Conservation (phyloP, 345 rosid species). For the Firmiana major region DNA sequence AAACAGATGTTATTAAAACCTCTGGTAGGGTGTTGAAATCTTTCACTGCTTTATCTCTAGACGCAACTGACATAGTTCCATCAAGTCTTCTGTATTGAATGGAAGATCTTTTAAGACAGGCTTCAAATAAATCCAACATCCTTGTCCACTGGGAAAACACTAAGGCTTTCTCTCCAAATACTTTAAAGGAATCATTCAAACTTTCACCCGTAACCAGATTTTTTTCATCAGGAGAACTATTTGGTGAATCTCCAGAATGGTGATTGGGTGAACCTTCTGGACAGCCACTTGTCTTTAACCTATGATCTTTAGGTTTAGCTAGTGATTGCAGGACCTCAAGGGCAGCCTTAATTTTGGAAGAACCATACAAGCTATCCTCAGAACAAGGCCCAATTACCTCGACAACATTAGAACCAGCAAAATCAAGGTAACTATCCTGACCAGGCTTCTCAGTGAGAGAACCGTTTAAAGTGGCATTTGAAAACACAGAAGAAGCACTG, state of each 20-base stretch:
- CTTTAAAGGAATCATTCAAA: conserved; percentile 30
- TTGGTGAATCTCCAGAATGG: conserved; percentile 7
- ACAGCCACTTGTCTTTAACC: conserved; percentile 14
- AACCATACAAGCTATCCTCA: conserved; percentile 34
- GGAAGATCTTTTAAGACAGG: conserved; percentile 57
- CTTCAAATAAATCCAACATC: conserved; percentile 90
- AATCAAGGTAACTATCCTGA: conserved; percentile 24
- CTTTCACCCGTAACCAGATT: conserved; percentile 20
- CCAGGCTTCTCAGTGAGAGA: conserved; percentile 38
- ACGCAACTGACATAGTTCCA: conserved; percentile 93
- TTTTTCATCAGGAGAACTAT: conserved; percentile 23
- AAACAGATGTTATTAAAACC: conserved; percentile 35
- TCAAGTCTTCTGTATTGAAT: conserved; percentile 93
- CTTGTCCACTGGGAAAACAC: conserved; percentile 98
- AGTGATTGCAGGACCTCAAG: conserved; percentile 71
- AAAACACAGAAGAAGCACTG: conserved; percentile 47
- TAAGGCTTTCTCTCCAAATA: conserved; percentile 73
- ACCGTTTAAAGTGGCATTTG: conserved; percentile 39
- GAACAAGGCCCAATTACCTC: conserved; percentile 28
- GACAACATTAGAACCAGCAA: conserved; percentile 34
- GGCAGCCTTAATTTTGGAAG: conserved; percentile 92
- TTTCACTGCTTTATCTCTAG: conserved; percentile 94
- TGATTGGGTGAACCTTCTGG: conserved; percentile 26
- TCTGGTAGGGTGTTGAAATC: conserved; percentile 91
- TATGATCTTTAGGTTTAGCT: conserved; percentile 35